Evolutionary conservation across 192 early-diverging fungal species (phyloP).

Genomic region (Powellomyces hirtus): DNA sequence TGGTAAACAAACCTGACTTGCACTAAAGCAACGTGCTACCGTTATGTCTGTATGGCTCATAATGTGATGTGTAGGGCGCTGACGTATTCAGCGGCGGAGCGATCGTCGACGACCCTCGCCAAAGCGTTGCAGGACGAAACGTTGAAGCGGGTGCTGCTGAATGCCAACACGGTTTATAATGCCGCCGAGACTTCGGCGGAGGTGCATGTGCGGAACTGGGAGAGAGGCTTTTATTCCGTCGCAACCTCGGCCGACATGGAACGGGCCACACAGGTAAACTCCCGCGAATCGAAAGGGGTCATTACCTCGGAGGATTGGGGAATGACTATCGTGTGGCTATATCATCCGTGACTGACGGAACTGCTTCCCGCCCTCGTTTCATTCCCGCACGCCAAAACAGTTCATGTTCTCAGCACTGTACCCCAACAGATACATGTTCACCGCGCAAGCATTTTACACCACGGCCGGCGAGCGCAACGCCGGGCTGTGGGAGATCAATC

Average conservation of each 20-base stretch:
- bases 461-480: not conserved
- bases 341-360: no score
- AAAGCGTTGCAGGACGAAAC: not conserved
- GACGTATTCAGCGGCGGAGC: slow-evolving; percentile 1
- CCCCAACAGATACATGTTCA: not conserved
- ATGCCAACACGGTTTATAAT: not conserved
- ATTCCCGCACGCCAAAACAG: not conserved
- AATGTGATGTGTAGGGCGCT: no score
- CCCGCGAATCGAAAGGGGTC: not conserved
- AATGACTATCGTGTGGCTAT: no score
- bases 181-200: not conserved
- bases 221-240: not conserved
- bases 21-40: not conserved
- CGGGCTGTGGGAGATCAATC: not conserved
- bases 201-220: slow-evolving; percentile 12
- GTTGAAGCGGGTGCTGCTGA: not conserved
- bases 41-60: no score
- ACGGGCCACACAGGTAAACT: not conserved
- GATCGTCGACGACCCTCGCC: not conserved
- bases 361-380: not conserved
- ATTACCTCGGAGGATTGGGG: no score
- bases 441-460: not conserved
- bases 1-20: not conserved
- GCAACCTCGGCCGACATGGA: not conserved
- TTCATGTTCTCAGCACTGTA: not conserved